A percentile compares a stretch with the other conserved stretches of the same genome.
These are phyloP conservation scores for Ustilago xerochloae DNA, from an alignment of 1,284 basidiomycete genomes.

Conservation along the genomic window DNA sequence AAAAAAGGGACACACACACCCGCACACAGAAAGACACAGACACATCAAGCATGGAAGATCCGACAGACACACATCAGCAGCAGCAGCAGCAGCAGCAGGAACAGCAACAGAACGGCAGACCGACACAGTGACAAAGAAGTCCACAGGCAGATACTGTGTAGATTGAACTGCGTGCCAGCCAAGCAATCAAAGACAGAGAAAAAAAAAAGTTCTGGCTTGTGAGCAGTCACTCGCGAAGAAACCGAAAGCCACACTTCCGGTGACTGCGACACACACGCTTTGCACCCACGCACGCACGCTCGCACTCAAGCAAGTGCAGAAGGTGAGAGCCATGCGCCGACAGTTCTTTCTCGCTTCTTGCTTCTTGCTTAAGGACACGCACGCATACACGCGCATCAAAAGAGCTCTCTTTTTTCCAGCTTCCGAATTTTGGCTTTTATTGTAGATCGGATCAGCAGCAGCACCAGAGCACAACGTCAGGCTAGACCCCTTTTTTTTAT, in stretches of 20 bases:
- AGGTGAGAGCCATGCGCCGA: too few species aligned
- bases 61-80: neutral
- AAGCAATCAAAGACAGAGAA: too few species aligned
- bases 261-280: too few species aligned
- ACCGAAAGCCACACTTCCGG: neutral
- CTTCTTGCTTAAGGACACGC: too few species aligned
- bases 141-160: neutral
- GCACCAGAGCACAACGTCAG: too few species aligned
- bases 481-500: neutral
- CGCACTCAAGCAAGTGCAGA: neutral
- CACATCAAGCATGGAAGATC: slow-evolving; percentile 1
- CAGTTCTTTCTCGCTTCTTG: neutral
- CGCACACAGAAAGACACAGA: too few species aligned
- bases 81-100: neutral
- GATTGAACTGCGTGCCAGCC: slow-evolving; percentile 1
- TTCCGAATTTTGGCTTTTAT: neutral
- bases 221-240: neutral
- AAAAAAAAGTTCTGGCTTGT: neutral
- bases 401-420: neutral
- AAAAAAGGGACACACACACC: too few species aligned
- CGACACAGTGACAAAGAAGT: too few species aligned
- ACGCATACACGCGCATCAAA: neutral
- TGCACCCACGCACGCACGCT: slow-evolving; percentile 10
- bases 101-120: neutral
- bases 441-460: neutral